Evolutionary conservation across 768 basidiomycete genomes (phyloP), one percentile per base, ranked within the genome.

Genomic region (Lactifluus subvellereus): DNA sequence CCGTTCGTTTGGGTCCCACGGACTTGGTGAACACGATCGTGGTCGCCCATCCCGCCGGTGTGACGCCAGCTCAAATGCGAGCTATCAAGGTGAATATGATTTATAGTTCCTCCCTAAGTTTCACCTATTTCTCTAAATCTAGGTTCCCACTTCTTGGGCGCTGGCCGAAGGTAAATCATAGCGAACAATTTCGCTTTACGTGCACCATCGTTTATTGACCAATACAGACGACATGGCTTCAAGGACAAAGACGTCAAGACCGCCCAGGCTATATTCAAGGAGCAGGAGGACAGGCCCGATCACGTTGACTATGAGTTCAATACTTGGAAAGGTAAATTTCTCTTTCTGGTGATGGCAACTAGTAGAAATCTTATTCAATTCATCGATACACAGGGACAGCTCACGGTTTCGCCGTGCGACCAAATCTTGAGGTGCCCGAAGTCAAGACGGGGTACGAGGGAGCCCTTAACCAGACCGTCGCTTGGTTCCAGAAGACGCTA

Each of bases 331-430:
- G 77, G 76, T 74, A 22, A 35, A 20, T 16, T 9, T 13, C n/a
- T 33, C 45, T 50, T 57, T 32, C n/a, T 57, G 27, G 35, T 1
- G 18, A 14, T 9, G n/a, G 47, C 27, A 2, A 48, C 9, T 10
- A 13, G 52, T 22, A 48, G 37, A 37, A 50, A 14, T 47, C 60
- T 57, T 22, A 30, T 57, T 57, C 59, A 59, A 49, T 68, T 18
- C 60, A 45, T 13, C 22, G 4, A n/a, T 43, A n/a, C 54, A 7
- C 50, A 81, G 80, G 77, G 64, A 82, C 77, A 16, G 69, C 66
- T 7, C 82, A 81, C 58, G 79, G 82, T 30, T 83, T 83, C 30
- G 80, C 80, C 3, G 72, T 74, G 33, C 75, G 81, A 14, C 81
- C 80, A 3, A 77, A 80, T 60, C 70, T 81, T 40, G 67, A 63